These are phyloP conservation scores for Porpolomopsis calyptriformis DNA, from an alignment of 768 basidiomycete genomes.

Conservation along the genomic window DNA sequence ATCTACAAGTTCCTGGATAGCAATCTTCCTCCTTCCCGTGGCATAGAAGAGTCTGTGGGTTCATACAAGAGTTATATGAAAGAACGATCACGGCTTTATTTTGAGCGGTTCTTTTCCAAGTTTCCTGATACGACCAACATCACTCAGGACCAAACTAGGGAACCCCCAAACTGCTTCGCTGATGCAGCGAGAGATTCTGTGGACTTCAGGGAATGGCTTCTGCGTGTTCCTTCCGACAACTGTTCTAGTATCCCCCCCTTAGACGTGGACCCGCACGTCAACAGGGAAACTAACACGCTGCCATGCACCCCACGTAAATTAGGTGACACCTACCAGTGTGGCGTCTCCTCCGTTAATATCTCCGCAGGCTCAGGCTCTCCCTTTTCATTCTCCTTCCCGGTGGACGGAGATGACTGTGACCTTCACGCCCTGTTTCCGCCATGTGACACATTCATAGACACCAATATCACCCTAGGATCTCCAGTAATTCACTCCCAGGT, in stretches of 20 bases:
- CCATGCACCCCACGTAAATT: neutral
- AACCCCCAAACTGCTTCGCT: neutral
- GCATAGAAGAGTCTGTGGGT: conserved; percentile 41
- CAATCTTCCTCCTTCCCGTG: conserved; percentile 34
- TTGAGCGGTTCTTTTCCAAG: conserved; percentile 27
- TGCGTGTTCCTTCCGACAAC: neutral
- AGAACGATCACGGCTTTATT: conserved; percentile 36
- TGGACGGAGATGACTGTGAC: neutral
- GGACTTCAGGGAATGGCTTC: conserved; percentile 1
- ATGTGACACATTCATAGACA: neutral
- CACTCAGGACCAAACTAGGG: neutral
- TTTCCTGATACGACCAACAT: neutral
- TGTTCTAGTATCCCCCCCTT: neutral
- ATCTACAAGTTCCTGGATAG: conserved; percentile 42
- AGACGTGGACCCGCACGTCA: neutral
- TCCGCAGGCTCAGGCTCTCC: neutral
- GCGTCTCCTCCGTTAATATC: neutral
- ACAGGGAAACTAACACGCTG: neutral
- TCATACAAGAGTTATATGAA: conserved; percentile 45
- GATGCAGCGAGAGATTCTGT: neutral
- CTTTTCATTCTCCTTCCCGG: neutral
- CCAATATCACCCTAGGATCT: neutral
- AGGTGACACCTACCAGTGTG: neutral
- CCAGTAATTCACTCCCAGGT: neutral
- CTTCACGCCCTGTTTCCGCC: neutral